Conservation (phyloP, 805 yeast genomes). For the Starmerella stigmatis region DNA sequence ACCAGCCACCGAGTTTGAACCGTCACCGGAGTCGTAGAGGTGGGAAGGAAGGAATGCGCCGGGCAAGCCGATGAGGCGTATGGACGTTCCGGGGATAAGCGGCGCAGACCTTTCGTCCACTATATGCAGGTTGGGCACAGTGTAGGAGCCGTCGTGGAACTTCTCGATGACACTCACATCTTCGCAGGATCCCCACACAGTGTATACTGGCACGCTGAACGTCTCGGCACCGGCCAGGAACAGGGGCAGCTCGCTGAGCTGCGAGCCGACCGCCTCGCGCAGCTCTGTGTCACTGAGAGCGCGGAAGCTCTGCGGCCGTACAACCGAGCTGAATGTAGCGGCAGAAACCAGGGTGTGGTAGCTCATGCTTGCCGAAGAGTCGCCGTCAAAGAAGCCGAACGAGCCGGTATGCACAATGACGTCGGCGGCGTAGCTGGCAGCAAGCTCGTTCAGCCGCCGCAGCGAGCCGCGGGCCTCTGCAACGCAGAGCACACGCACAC, state of each 20-base stretch:
- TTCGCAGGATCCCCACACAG: constrained; percentile 68
- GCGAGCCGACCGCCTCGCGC: constrained; percentile 31
- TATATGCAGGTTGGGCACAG: constrained; percentile 47
- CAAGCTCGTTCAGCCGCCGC: constrained; percentile 41
- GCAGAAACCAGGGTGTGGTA: constrained; percentile 45
- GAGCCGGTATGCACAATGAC: constrained; percentile 63
- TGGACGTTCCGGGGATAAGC: constrained; percentile 32
- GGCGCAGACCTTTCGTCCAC: constrained; percentile 42
- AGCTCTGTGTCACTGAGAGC: constrained; percentile 39
- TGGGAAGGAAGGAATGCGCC: constrained; percentile 59
- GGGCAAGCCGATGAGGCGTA: constrained; percentile 60
- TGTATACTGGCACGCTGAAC: constrained; percentile 56
- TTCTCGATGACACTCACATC: constrained; percentile 58
- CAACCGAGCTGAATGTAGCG: constrained; percentile 53
- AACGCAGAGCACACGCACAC: constrained; percentile 37
- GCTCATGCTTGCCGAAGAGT: constrained; percentile 44
- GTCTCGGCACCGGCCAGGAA: constrained; percentile 37
- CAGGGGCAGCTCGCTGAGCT: constrained; percentile 43
- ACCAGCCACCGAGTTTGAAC: constrained; percentile 41
- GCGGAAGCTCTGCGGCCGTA: constrained; percentile 33
- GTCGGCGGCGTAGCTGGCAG: constrained; percentile 39
- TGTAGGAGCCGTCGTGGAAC: constrained; percentile 45
- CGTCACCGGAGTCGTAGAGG: constrained; percentile 55
- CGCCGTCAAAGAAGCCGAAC: constrained; percentile 62
- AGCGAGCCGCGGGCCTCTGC: constrained; percentile 51